Evolutionary conservation across 305 asterid species (phyloP), one percentile per base, ranked within the genome.

Genomic region (Solanum hybrid): DNA sequence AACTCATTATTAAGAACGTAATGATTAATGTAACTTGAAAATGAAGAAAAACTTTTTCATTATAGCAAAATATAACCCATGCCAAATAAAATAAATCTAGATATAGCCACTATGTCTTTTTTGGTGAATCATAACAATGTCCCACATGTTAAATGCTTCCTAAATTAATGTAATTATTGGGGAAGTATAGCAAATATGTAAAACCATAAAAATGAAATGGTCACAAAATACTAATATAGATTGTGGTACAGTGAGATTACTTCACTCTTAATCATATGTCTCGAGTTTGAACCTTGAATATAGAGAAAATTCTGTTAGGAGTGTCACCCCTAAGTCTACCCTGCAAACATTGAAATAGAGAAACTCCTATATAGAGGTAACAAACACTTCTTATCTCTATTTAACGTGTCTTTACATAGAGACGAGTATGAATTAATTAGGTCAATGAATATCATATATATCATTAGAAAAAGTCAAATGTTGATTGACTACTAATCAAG

Each of bases 71-170:
- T 82, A 27, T 86, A 78, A 13, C 87, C 38, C 27, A 89, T 82
- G 70, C 72, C 34, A 39, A 61, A 82, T 41, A 27, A 41, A 82
- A 82, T 41, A 82, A 41, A 81, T 41, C 41, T 41, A 82, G 27
- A 7, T 82, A 41, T 37, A 29, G 22, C 20, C 79, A 27, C 79
- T 77, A 82, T 82, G n/a, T 41, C 15, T 41, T 6, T 82, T 41
- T 81, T 1, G 24, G 32, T 39, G 70, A 41, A 81, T 22, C 33
- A 5, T 76, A 34, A 86, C 68, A 80, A 82, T 73, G 87, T 83
- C 75, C 87, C 89, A 87, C 36, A 89, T 80, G 89, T 80, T 90
- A 89, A 89, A 73, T 39, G 87, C 83, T 61, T n/a, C 41, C 78
- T 37, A 29, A 61, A 37, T 75, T 75, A 75, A 29, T 57, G 70